Percentiles rank a stretch among this genome's conserved stretches.
Conservation (phyloP, 192 early-diverging fungal genomes). For the Paraglomus brasilianum region DNA sequence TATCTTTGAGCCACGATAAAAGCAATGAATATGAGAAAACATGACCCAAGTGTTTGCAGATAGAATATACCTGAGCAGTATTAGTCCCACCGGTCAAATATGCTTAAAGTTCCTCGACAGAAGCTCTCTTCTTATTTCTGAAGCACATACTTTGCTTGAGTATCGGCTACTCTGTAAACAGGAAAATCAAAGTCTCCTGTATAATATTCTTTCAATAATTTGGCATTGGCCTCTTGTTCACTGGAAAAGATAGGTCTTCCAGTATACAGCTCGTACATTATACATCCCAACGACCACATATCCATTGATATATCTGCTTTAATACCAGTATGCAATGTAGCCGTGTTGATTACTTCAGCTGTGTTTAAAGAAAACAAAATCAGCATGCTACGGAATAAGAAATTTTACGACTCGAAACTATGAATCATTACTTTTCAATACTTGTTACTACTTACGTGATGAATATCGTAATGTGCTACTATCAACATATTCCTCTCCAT, state of each 20-base stretch:
- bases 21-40: too few species aligned
- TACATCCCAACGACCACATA: too few species aligned
- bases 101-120: not conserved
- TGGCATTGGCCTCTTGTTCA: not conserved
- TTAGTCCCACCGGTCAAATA: not conserved
- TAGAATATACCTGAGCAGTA: not conserved
- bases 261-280: too few species aligned
- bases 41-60: not conserved
- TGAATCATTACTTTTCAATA: too few species aligned
- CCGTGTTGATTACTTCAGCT: too few species aligned
- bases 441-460: slow-evolving; percentile 32
- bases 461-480: slow-evolving; percentile 50
- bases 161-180: not conserved
- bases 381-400: too few species aligned
- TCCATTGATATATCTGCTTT: too few species aligned
- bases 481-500: slow-evolving; percentile 50
- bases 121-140: not conserved
- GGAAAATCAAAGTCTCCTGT: not conserved
- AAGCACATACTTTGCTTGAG: not conserved
- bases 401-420: too few species aligned
- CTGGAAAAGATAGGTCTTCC: too few species aligned
- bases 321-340: too few species aligned
- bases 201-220: not conserved
- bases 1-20: too few species aligned
- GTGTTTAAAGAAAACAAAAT: too few species aligned